Conservation (phyloP, 2,329 filamentous ascomycete species). For the Fusarium nanum region DNA sequence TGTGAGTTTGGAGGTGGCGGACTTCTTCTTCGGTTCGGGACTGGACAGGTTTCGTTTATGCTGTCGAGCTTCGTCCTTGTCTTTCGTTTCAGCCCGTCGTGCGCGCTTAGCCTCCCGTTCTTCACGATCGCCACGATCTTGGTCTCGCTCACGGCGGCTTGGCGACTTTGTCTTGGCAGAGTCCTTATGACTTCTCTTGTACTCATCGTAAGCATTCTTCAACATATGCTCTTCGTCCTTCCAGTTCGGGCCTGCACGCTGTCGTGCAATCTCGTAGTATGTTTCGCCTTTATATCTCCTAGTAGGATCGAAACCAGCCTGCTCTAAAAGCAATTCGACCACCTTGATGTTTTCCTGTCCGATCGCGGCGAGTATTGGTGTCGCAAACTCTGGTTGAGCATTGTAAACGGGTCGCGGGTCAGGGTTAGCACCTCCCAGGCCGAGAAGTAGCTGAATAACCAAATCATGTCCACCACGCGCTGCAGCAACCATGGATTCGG, state of each 20-base stretch:
- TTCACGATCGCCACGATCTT: constrained; percentile 55
- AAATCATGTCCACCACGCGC: constrained; percentile 92
- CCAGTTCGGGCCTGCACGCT: constrained; percentile 88
- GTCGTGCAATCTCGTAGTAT: constrained; percentile 88
- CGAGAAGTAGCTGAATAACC: constrained; percentile 81
- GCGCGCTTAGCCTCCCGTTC: constrained; percentile 57
- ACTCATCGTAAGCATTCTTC: constrained; percentile 78
- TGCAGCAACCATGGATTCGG: constrained; percentile 89
- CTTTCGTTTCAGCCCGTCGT: constrained; percentile 58
- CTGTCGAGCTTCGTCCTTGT: constrained; percentile 58
- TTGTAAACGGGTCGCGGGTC: constrained; percentile 76
- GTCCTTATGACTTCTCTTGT: constrained; percentile 65
- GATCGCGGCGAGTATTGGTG: constrained; percentile 93
- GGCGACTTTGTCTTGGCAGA: constrained; percentile 64
- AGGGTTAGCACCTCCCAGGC: constrained; percentile 71
- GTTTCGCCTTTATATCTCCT: constrained; percentile 79
- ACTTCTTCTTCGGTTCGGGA: constrained; percentile 62
- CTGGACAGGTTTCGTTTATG: constrained; percentile 63
- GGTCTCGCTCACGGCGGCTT: constrained; percentile 55
- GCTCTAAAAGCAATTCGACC: constrained; percentile 80
- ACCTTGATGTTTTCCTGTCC: constrained; percentile 89
- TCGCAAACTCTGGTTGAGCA: constrained; percentile 77
- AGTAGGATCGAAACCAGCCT: constrained; percentile 84
- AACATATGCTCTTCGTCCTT: constrained; percentile 86
- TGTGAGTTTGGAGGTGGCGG: constrained; percentile 49